These are phyloP conservation scores for Colletotrichum kahawae DNA, from an alignment of 2,329 filamentous ascomycete species.

Conservation along the genomic window DNA sequence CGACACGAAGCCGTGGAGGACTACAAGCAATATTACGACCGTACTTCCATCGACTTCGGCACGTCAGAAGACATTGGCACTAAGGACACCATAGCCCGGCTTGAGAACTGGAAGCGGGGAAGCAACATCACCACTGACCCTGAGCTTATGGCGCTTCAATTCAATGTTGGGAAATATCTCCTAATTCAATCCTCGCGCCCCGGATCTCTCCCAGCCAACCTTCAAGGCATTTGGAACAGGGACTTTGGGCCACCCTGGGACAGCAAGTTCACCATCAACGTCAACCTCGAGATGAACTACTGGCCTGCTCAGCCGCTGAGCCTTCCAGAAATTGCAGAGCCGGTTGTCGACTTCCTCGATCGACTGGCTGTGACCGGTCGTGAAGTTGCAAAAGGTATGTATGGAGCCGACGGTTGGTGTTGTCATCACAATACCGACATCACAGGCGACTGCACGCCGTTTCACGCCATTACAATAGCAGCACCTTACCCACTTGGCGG, in stretches of 20 bases:
- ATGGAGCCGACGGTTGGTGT: slow-evolving; percentile 37
- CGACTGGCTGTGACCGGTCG: slow-evolving; percentile 35
- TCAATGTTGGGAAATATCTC: slow-evolving; percentile 38
- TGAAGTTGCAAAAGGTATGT: slow-evolving; percentile 37
- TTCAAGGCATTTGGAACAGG: slow-evolving; percentile 51
- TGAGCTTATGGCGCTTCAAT: slow-evolving; percentile 32
- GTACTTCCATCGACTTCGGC: slow-evolving; percentile 19
- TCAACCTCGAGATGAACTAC: slow-evolving; percentile 60
- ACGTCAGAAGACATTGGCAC: slow-evolving; percentile 7
- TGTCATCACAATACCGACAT: slow-evolving; percentile 43
- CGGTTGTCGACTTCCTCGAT: slow-evolving; percentile 43
- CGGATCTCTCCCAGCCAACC: slow-evolving; percentile 33
- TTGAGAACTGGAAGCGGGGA: neutral
- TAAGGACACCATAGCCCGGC: neutral
- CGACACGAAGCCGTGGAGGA: neutral
- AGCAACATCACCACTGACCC: slow-evolving; percentile 16
- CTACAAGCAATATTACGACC: slow-evolving; percentile 16
- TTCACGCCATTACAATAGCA: slow-evolving; percentile 9
- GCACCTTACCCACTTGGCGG: slow-evolving; percentile 5
- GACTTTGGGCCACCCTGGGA: slow-evolving; percentile 49
- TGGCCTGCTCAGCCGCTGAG: slow-evolving; percentile 40
- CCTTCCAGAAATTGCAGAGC: slow-evolving; percentile 37
- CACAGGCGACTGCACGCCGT: slow-evolving; percentile 28
- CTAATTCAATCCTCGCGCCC: slow-evolving; percentile 34
- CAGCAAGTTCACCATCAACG: slow-evolving; percentile 55